Evolutionary conservation across 1,139 yeast genomes (phyloP), one percentile per base, ranked within the genome.

Genomic region (Blastobotrys aristatus): DNA sequence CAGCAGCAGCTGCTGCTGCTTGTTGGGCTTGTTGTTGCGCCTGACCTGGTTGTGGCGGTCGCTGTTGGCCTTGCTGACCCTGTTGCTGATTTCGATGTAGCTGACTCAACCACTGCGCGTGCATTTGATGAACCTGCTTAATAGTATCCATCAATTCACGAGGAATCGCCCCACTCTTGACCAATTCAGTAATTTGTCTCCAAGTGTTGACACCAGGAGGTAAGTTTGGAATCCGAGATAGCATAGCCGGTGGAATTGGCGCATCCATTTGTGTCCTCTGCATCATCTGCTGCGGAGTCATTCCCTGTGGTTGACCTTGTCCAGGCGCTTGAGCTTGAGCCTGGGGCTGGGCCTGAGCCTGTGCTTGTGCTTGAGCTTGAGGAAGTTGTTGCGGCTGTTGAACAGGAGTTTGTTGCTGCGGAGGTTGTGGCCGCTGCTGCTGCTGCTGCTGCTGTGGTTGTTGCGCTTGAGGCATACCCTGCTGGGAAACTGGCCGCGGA

Each of bases 161-260:
- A 0, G 84, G 78, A 27, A 84, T 68, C 46, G 77, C 70, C 49
- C 77, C 80, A 33, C 37, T 18, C 51, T 76, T 77, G 45, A 84
- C 73, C 56, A 84, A 75, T 46, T 84, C 87, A 62, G 84, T 81
- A 24, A 89, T 79, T 62, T 84, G 90, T 37, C 79, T 77, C 96
- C 96, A 88, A 3, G 95, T 86, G 54, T 77, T 82, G 34, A 82
- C 82, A 46, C 82, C 84, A n/a, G 84, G 81, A 0, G 96, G 96
- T 31, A 89, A 70, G 41, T 80, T 82, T 11, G 96, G 96, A 45
- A 89, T 79, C 58, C 79, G 79, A 44, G 76, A 73, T 41, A 89
- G 68, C 37, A 89, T 65, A 5, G 81, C 79, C n/a, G 77, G 79
- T 1, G 97, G 97, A 46, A 89, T 86, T 2, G 85, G 86, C 2